Conservation (phyloP, 208 protist genomes). For the Wallacemonas sp. region DNA sequence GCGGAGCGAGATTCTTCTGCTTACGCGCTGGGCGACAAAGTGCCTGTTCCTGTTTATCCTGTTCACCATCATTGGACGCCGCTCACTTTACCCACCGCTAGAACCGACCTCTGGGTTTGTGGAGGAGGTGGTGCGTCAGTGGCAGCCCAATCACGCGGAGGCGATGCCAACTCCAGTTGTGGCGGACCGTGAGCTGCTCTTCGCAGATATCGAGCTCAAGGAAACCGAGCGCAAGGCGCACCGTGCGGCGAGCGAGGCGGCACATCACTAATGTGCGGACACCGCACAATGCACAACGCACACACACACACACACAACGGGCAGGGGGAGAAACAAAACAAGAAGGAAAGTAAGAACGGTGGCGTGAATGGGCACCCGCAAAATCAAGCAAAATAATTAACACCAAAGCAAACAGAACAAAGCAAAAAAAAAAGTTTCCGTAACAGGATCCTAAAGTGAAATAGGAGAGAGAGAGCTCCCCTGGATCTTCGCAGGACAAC, state of each 20-base stretch:
- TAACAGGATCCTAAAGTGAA: not conserved
- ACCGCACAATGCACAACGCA: not conserved
- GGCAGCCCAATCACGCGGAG: conserved; percentile 40
- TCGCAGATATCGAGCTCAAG: not conserved
- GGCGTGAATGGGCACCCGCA: not conserved
- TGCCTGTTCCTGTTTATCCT: conserved; percentile 75
- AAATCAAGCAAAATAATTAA: not conserved
- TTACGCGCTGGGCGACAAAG: conserved; percentile 55
- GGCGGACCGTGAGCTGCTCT: conserved; percentile 1
- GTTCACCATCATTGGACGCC: conserved; percentile 51
- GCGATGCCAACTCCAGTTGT: conserved; percentile 2
- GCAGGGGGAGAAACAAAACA: not conserved
- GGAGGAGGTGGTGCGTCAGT: conserved; percentile 68
- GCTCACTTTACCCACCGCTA: conserved; percentile 64
- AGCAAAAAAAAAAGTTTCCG: not conserved
- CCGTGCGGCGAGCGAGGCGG: not conserved
- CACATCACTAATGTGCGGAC: not conserved
- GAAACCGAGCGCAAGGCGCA: conserved; percentile 3
- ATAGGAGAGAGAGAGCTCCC: not conserved
- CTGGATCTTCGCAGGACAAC: not conserved
- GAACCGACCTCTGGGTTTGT: conserved; percentile 63
- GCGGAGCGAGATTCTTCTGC: conserved; percentile 43
- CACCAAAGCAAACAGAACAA: not conserved
- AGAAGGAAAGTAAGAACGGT: not conserved
- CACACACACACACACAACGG: not conserved